A percentile compares a stretch with the other conserved stretches of the same genome.
phyloP scores from a whole-genome alignment of 805 yeast species.

The Clavispora fructus region DNA sequence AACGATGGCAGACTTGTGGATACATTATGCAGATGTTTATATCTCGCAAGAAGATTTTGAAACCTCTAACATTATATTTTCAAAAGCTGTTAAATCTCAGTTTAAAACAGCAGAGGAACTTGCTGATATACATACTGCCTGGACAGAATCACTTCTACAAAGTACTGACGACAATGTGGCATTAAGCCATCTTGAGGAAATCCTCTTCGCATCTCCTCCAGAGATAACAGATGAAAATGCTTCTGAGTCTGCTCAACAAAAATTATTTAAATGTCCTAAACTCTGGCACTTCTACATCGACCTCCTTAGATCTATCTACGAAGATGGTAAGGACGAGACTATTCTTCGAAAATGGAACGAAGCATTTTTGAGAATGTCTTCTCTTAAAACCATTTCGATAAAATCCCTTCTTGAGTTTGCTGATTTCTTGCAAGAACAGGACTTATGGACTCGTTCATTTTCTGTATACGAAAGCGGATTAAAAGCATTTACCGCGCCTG shows the following conservation, averaged over 20 bases:
- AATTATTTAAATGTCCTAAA: constrained; percentile 54
- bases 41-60: constrained; percentile 47
- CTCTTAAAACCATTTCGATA: constrained; percentile 64
- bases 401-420: constrained; percentile 63
- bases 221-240: constrained; percentile 32
- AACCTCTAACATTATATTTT: constrained; percentile 58
- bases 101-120: constrained; percentile 58
- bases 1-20: constrained; percentile 62
- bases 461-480: constrained; percentile 66
- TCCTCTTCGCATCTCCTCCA: constrained; percentile 16
- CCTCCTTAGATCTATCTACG: constrained; percentile 53
- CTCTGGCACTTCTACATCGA: constrained; percentile 77
- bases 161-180: constrained; percentile 42
- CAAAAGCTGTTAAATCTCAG: constrained; percentile 67
- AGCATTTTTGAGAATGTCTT: constrained; percentile 27
- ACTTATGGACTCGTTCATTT: constrained; percentile 46
- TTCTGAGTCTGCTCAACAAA: constrained; percentile 44
- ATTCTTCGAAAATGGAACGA: constrained; percentile 9
- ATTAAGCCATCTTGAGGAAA: constrained; percentile 26
- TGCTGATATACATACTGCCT: constrained; percentile 62
- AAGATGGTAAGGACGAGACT: constrained; percentile 17
- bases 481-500: constrained; percentile 53
- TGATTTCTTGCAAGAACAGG: constrained; percentile 46
- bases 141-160: constrained; percentile 66
- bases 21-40: constrained; percentile 61